Base-by-base conservation (phyloP, 192 early-diverging fungal species). In the Gaertneriomyces sp. region DNA sequence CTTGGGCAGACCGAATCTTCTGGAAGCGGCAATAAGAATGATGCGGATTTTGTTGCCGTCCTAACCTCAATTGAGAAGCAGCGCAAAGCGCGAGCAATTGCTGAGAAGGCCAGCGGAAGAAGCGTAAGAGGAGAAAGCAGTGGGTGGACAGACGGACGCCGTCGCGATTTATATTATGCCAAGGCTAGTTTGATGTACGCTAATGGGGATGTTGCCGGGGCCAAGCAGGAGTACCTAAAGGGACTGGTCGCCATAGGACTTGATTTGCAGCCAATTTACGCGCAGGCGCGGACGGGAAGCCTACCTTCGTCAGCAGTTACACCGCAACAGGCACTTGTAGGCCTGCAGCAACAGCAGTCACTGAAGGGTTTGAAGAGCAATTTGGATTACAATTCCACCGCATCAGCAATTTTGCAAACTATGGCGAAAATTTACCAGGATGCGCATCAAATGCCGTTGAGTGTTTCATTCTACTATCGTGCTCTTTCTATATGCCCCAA, bases 361-460 rank as follows among this genome's bases (percentile, higher is more conserved):
- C 76, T 79, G 19, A 83, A 87, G 54, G 60, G 53, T 5, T 17
- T 61, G 38, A 53, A 42, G 10, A 40, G 12, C 44, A 62, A 58
- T 51, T 41, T 39, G n/a, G 47, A 69, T 59, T 68, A 76, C 58
- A 64, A 68, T 45, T 60, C 60, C 12, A 87, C 89, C 0, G 88
- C 88, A 1, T 84, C 85, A 33, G 83, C 82, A 7, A 81, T 94
- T 33, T 73, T 94, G 56, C 81, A 93, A 64, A 91, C 90, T 6
- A 77, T 95, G 47, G 92, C 92, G 11, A 95, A 93, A 74, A 79
- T 95, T 52, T 90, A 87, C 76, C 92, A 94, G 79, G 93, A 95
- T 71, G 73, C 75, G 33, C 81, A 82, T 63, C 80, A 87, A 45
- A 78, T 88, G 66, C 69, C 85, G 0, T 75, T 89, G 38, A 86